phyloP scores from a whole-genome alignment of 2,329 filamentous ascomycete species.

The Bipolaris oryzae region DNA sequence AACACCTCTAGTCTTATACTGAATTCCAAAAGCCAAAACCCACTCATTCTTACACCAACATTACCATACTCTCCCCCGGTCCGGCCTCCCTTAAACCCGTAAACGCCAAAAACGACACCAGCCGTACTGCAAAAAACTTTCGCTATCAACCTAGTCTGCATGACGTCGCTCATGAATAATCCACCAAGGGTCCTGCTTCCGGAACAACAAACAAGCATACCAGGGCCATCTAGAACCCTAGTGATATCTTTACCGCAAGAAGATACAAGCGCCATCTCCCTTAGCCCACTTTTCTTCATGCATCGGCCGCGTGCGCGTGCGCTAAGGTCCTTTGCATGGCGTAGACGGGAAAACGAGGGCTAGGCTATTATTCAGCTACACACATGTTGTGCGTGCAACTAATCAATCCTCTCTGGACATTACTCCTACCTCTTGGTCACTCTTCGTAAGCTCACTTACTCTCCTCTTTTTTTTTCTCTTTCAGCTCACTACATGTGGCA shows the following conservation, averaged over 20 bases:
- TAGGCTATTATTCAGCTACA: too few species aligned
- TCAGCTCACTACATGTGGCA: too few species aligned
- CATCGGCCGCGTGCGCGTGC: not conserved
- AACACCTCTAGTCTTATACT: slow-evolving; percentile 12
- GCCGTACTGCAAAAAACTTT: slow-evolving; percentile 15
- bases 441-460: too few species aligned
- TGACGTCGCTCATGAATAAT: slow-evolving; percentile 31
- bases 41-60: slow-evolving; percentile 2
- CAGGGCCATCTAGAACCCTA: slow-evolving; percentile 13
- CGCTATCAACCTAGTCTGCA: slow-evolving; percentile 1
- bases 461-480: too few species aligned
- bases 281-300: slow-evolving; percentile 8
- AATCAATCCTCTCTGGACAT: too few species aligned
- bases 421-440: too few species aligned
- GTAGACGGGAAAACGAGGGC: too few species aligned
- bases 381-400: too few species aligned
- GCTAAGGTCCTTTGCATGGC: too few species aligned
- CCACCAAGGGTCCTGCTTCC: slow-evolving; percentile 6
- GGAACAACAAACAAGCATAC: not conserved
- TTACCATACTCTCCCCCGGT: not conserved
- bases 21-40: too few species aligned
- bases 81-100: too few species aligned
- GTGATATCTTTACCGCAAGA: slow-evolving; percentile 12
- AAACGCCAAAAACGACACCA: too few species aligned
- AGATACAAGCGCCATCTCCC: slow-evolving; percentile 12